A percentile compares a stretch with the other conserved stretches of the same genome.
Conservation (phyloP, 2,329 filamentous ascomycete genomes). For the Aspergillus aculeatus region DNA sequence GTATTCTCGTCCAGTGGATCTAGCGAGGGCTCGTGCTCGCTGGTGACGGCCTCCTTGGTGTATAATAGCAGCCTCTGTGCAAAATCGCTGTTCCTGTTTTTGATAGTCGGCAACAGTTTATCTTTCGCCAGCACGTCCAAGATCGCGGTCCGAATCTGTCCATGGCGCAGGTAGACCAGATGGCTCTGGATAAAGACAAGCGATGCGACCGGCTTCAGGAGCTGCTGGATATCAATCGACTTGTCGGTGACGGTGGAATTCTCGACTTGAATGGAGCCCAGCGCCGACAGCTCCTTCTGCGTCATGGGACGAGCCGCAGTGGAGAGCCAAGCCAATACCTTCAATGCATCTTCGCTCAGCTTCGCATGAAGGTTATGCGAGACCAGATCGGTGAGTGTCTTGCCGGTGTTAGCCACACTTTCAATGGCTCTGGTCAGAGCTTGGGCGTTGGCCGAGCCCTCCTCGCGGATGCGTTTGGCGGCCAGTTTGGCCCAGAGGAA, state of each 20-base stretch:
- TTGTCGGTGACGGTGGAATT: conserved; percentile 29
- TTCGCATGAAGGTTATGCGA: conserved; percentile 23
- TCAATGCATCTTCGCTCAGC: conserved; percentile 31
- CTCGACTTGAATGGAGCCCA: conserved; percentile 32
- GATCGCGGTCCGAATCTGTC: conserved; percentile 31
- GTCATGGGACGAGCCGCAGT: conserved; percentile 37
- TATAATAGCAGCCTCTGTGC: conserved; percentile 35
- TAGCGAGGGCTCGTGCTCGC: conserved; percentile 34
- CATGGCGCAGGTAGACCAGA: conserved; percentile 37
- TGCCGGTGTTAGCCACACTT: conserved; percentile 23
- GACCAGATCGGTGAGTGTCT: conserved; percentile 34
- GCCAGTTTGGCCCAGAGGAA: conserved; percentile 43
- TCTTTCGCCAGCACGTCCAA: conserved; percentile 31
- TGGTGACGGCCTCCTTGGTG: conserved; percentile 28
- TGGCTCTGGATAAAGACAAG: conserved; percentile 37
- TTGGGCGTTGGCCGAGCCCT: conserved; percentile 22
- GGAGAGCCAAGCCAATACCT: conserved; percentile 38
- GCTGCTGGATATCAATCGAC: conserved; percentile 22
- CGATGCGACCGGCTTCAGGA: conserved; percentile 30
- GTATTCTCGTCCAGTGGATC: conserved; percentile 25
- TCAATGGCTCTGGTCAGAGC: conserved; percentile 29
- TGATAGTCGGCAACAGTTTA: conserved; percentile 29
- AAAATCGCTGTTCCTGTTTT: conserved; percentile 35
- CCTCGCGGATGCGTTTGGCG: conserved; percentile 30
- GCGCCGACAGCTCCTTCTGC: conserved; percentile 29